phyloP scores from a whole-genome alignment of 2,329 filamentous ascomycete genomes.

The Paracorniculantispora psalliotae region DNA sequence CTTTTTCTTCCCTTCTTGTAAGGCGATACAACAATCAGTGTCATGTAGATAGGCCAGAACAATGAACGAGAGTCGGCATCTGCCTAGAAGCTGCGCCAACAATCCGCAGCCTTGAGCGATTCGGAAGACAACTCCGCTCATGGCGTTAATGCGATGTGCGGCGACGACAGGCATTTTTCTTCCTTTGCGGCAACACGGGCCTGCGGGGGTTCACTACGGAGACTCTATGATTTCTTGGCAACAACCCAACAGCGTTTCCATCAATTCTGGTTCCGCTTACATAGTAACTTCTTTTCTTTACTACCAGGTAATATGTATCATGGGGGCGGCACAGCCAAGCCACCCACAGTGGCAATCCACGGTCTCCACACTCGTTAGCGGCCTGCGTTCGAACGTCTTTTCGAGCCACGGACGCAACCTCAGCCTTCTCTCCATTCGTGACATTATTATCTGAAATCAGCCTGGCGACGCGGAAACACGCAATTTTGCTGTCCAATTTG shows the following conservation, averaged over 20 bases:
- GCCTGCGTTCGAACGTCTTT: neutral
- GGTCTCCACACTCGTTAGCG: neutral
- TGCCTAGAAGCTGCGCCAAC: too few relatives aligned
- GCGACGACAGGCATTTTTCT: neutral
- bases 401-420: neutral
- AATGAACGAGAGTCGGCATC: too few relatives aligned
- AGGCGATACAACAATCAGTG: too few relatives aligned
- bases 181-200: too few relatives aligned
- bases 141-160: too few relatives aligned
- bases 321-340: neutral
- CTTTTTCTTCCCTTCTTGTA: too few relatives aligned
- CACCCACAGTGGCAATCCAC: neutral
- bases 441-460: neutral
- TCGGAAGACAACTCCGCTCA: too few relatives aligned
- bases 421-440: neutral
- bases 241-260: neutral
- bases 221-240: neutral
- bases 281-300: too few relatives aligned
- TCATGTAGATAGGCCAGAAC: too few relatives aligned
- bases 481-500: neutral
- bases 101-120: too few relatives aligned
- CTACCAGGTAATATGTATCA: too few relatives aligned
- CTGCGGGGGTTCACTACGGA: neutral
- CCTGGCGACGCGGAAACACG: neutral
- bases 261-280: too few relatives aligned